Base-by-base conservation (phyloP, 257 asterid species). In the Nicotiana obtusifolia region DNA sequence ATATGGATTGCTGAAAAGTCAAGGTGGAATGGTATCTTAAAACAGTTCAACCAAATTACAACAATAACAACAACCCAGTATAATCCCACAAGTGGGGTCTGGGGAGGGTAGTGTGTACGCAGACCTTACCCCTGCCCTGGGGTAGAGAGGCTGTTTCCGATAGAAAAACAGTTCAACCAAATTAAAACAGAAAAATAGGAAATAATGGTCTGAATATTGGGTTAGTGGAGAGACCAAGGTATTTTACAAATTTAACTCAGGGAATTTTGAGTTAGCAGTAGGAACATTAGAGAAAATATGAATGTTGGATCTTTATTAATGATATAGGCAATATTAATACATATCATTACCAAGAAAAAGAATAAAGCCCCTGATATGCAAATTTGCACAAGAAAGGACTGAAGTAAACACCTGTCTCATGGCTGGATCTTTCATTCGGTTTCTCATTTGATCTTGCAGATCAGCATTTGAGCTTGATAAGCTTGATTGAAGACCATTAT, bases 381-480 rank as follows among this genome's bases (percentile, higher is more conserved):
- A 60, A 54, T 33, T 37, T 20, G 64, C 78, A 2, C 64, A 78
- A 59, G 2, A 35, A 35, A 10, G 76, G 82, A 54, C n/a, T 4
- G 5, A 73, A 67, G 41, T 60, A 81, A 47, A 85, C 84, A 96
- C 99, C 99, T 96, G 93, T 76, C 89, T 92, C 99, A 93, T 92
- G 61, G 95, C 98, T 56, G 99, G 99, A 94, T 96, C 97, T 82
- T 93, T 92, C 97, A 96, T 89, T 89, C 93, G 98, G 80, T 92
- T 93, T 87, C 92, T 90, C 98, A 96, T 92, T 84, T 94, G 97
- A 81, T 94, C 99, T 87, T 94, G 99, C 73, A 94, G 87, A 90
- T 92, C 98, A 83, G 78, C 88, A 87, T 83, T 59, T 10, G 97
- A 78, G 85, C 89, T 89, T 76, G 86, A 81, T 77, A 91, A 82